These are phyloP conservation scores for Trichophyton verrucosum DNA, from an alignment of 2,329 filamentous ascomycete species.

Conservation along the genomic window DNA sequence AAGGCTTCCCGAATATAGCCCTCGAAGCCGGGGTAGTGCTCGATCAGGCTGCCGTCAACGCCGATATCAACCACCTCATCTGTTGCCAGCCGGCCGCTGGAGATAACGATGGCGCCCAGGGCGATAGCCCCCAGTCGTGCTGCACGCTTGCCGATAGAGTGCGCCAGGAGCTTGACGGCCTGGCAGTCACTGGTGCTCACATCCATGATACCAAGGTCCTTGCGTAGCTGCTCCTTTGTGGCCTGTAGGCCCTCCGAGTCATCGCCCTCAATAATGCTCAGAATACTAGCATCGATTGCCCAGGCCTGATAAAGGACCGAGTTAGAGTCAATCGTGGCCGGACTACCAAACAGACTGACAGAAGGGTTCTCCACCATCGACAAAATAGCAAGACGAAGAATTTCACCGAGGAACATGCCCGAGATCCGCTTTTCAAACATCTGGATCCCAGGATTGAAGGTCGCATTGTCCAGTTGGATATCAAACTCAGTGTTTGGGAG, in stretches of 20 bases:
- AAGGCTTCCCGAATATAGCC: constrained; percentile 77
- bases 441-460: constrained; percentile 83
- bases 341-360: constrained; percentile 63
- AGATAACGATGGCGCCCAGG: constrained; percentile 69
- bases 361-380: constrained; percentile 56
- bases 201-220: constrained; percentile 61
- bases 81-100: constrained; percentile 59
- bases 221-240: constrained; percentile 66
- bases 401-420: constrained; percentile 96
- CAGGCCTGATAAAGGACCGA: constrained; percentile 65
- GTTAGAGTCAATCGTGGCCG: constrained; percentile 53
- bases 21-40: constrained; percentile 90
- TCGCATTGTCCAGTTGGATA: constrained; percentile 60
- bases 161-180: constrained; percentile 71
- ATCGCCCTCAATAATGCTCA: constrained; percentile 78
- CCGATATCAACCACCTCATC: constrained; percentile 74
- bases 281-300: constrained; percentile 82
- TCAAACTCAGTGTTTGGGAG: constrained; percentile 81
- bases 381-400: constrained; percentile 65
- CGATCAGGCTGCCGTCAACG: constrained; percentile 86
- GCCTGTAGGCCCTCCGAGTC: constrained; percentile 57
- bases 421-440: constrained; percentile 99
- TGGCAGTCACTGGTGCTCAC: constrained; percentile 73
- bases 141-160: constrained; percentile 75
- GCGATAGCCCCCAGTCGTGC: constrained; percentile 80